phyloP scores from a whole-genome alignment of 2,329 filamentous ascomycete species.

The Calycina herbarum region DNA sequence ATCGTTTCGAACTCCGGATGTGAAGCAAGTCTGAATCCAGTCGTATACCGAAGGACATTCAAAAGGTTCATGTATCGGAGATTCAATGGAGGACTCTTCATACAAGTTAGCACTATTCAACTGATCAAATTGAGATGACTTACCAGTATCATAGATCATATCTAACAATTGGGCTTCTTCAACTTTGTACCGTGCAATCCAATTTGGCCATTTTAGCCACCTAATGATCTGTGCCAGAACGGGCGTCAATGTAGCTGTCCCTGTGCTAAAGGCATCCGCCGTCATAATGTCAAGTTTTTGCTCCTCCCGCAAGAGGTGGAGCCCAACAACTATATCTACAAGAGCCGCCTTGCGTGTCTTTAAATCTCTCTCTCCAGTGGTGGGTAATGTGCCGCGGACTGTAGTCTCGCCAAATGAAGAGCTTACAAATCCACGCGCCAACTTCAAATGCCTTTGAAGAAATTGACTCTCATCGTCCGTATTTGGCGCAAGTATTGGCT shows the following conservation, averaged over 20 bases:
- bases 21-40: conserved; percentile 48
- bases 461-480: conserved; percentile 54
- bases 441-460: conserved; percentile 51
- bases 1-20: conserved; percentile 34
- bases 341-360: conserved; percentile 61
- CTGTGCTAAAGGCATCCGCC: conserved; percentile 46
- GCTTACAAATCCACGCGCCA: conserved; percentile 65
- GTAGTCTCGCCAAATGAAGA: conserved; percentile 58
- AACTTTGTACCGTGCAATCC: conserved; percentile 61
- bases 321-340: conserved; percentile 67
- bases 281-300: conserved; percentile 71
- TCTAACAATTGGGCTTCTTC: conserved; percentile 54
- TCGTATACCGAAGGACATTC: conserved; percentile 59
- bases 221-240: conserved; percentile 76
- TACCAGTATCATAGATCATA: conserved; percentile 57
- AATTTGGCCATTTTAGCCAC: conserved; percentile 76
- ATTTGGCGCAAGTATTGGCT: conserved; percentile 20
- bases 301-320: conserved; percentile 90
- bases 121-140: conserved; percentile 21
- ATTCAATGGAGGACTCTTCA: conserved; percentile 22
- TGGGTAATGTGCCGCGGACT: conserved; percentile 65
- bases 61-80: conserved; percentile 49
- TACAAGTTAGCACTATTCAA: conserved; percentile 15
- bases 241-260: conserved; percentile 60
- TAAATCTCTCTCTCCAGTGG: conserved; percentile 50